Percentiles rank a stretch among this genome's conserved stretches.
Evolutionary conservation across 2,329 filamentous ascomycete genomes (phyloP).

Genomic region (Gaeumannomyces sp.): DNA sequence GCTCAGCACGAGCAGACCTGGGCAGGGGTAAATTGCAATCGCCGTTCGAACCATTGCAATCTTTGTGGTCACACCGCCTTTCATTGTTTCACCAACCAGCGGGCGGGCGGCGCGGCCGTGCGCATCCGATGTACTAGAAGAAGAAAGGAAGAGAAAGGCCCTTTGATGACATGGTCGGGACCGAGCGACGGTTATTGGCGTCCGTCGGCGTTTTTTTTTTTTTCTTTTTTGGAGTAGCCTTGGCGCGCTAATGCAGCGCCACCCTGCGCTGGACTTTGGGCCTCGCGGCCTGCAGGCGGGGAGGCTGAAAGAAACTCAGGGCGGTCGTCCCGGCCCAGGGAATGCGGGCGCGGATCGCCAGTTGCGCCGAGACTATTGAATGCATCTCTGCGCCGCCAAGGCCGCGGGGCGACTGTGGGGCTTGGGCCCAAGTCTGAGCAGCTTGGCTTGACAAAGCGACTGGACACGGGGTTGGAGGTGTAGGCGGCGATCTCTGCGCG

Average conservation of each 20-base stretch:
- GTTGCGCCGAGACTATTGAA: background rate
- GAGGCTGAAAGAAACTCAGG: background rate
- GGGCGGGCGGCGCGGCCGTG: too few species aligned
- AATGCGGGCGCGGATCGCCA: background rate
- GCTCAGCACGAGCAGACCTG: background rate
- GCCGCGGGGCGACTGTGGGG: background rate
- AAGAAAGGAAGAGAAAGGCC: background rate
- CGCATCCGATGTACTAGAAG: background rate
- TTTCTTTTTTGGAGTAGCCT: background rate
- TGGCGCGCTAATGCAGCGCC: background rate
- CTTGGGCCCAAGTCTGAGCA: background rate
- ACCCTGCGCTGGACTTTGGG: background rate
- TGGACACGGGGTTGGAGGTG: background rate
- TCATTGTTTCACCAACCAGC: background rate
- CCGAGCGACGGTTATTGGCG: constrained; percentile 1
- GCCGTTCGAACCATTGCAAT: background rate
- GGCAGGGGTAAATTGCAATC: background rate
- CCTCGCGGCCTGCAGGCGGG: too few species aligned
- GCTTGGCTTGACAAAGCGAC: background rate
- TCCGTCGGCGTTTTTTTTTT: background rate
- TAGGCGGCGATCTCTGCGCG: background rate
- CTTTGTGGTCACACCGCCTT: background rate
- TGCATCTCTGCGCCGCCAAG: background rate
- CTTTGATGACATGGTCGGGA: background rate
- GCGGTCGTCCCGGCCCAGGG: background rate